Base-by-base conservation (phyloP, 2,329 filamentous ascomycete species). In the Botryotinia convoluta region DNA sequence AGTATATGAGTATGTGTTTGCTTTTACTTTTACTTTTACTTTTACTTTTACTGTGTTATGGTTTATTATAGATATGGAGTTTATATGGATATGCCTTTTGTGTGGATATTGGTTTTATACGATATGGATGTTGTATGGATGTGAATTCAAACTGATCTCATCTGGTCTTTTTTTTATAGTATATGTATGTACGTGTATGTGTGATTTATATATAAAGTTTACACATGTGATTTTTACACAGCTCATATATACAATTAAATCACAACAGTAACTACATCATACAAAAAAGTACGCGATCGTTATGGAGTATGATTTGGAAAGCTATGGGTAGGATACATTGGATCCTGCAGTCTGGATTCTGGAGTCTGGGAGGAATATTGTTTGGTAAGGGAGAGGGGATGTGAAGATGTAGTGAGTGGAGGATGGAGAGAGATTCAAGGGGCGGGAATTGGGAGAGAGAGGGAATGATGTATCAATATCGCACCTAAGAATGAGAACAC, bases 301-400 rank as follows among this genome's bases (percentile, higher is more conserved):
- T 0, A 6, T 6, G 2, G 12, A 16, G 48, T n/a, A 16, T 54
- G 5, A 26, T 3, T 16, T 0, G 16, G 26, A 16, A 7, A 54
- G 2, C 4, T 3, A n/a, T 16, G 20, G 4, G 14, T n/a, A 6
- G 26, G 0, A 7, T n/a, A 16, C 5, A 26, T 3, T 26, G 4
- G 45, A 48, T 12, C 1, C 22, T 26, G 1, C 4, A 48, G 4
- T 12, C 22, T 54, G 12, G 22, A 14, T 12, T 14, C 7, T 20
- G 18, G 9, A 26, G 45, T 48, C 20, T 54, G 26, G 5, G 22
- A 12, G 26, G 48, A 54, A 9, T 1, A 1, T 54, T 7, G 5
- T 54, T n/a, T n/a, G 4, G 48, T 16, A 14, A n/a, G 12, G 22
- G 12, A n/a, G 48, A n/a, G 48, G 12, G 26, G n/a, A 54, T 54